These are phyloP conservation scores for Podila horticola DNA, from an alignment of 192 early-diverging fungal species.

Conservation along the genomic window DNA sequence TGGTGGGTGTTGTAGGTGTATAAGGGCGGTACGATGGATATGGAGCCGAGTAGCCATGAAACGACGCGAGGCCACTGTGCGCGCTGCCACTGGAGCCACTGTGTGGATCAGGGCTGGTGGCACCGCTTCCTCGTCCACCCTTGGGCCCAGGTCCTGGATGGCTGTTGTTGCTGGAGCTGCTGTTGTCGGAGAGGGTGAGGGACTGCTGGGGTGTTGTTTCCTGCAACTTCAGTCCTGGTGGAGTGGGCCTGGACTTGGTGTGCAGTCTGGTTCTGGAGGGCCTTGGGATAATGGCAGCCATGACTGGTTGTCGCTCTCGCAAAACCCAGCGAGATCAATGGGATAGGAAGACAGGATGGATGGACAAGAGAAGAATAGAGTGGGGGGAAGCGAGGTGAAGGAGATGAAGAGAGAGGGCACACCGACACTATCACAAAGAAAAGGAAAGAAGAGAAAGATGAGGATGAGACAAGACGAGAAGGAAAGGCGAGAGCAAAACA, in stretches of 20 bases:
- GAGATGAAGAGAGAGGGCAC: conserved; percentile 4
- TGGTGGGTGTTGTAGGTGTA: conserved; percentile 42
- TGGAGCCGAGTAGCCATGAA: conserved; percentile 28
- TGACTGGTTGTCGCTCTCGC: background rate
- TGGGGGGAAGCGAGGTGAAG: background rate
- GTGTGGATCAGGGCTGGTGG: conserved; percentile 11
- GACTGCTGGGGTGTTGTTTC: conserved; percentile 12
- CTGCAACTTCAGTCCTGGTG: conserved; percentile 28
- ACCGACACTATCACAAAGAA: background rate
- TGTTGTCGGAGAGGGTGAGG: conserved; percentile 24
- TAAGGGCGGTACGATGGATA: conserved; percentile 44
- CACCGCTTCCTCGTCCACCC: too few species aligned
- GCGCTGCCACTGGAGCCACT: conserved; percentile 6
- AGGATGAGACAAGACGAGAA: background rate
- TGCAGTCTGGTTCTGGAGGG: conserved; percentile 21
- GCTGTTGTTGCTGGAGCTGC: background rate
- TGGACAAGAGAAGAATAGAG: background rate
- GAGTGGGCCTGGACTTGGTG: conserved; percentile 7
- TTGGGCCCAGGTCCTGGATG: background rate
- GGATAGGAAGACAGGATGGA: conserved; percentile 3
- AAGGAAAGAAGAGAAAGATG: conserved; percentile 2
- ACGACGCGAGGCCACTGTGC: conserved; percentile 6
- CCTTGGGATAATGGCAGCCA: conserved; percentile 20
- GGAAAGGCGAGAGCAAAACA: background rate
- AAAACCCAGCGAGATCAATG: background rate